These are phyloP conservation scores for Xylariaceae sp. DNA, from an alignment of 2,329 filamentous ascomycete species.

Conservation along the genomic window DNA sequence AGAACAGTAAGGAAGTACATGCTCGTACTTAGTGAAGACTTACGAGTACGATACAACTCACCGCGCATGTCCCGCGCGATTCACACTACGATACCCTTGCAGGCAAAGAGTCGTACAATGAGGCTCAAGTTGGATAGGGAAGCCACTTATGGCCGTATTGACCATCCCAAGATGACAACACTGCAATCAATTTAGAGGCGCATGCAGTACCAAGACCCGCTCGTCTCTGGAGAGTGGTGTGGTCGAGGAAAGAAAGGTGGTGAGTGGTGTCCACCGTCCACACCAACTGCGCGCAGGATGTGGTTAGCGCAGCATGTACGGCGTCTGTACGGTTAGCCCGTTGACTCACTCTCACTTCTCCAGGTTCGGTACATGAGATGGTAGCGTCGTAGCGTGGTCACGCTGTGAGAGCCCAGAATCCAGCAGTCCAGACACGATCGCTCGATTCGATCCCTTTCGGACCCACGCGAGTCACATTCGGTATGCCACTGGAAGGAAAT, in stretches of 20 bases:
- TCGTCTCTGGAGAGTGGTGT: conserved; percentile 11
- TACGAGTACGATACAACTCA: background rate
- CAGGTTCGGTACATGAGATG: background rate
- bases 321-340: background rate
- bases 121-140: background rate
- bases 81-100: background rate
- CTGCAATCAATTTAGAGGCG: background rate
- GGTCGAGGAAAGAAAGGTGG: too few relatives aligned
- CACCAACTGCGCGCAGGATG: background rate
- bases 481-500: too few relatives aligned
- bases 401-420: too few relatives aligned
- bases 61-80: background rate
- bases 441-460: conserved; percentile 1
- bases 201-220: background rate
- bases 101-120: background rate
- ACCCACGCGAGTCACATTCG: conserved; percentile 2
- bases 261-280: background rate
- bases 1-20: too few relatives aligned
- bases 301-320: too few relatives aligned
- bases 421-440: background rate
- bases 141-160: background rate
- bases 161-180: background rate
- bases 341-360: conserved; percentile 18
- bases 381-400: too few relatives aligned
- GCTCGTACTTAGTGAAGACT: background rate